Percentiles rank a stretch among this genome's conserved stretches.
phyloP scores from a whole-genome alignment of 106 monocot genomes.

The Acorus calamus region DNA sequence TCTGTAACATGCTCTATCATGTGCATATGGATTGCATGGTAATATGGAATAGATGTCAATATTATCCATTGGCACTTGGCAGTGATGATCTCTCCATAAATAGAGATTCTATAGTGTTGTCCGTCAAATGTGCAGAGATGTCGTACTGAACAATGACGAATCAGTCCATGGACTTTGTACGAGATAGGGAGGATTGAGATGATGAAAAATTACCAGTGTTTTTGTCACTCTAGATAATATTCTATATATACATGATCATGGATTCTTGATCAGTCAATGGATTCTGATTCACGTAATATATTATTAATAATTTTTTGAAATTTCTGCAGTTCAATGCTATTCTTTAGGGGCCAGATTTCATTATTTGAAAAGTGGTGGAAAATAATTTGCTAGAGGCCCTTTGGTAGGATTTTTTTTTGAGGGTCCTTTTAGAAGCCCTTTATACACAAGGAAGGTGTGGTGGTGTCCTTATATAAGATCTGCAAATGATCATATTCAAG shows the following conservation, averaged over 20 bases:
- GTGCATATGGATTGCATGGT: conserved; percentile 61
- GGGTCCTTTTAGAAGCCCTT: no score
- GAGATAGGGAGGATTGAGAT: conserved; percentile 29
- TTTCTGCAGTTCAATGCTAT: conserved; percentile 88
- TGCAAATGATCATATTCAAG: conserved; percentile 88
- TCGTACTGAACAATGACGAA: conserved; percentile 76
- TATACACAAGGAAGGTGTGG: conserved; percentile 78
- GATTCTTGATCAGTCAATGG: neutral
- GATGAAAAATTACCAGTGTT: neutral
- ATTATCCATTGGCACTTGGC: conserved; percentile 32
- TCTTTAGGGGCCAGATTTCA: conserved; percentile 93
- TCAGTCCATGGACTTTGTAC: conserved; percentile 54
- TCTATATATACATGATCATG: neutral
- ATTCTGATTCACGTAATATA: neutral
- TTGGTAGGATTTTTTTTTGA: conserved; percentile 26
- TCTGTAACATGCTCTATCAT: conserved; percentile 2
- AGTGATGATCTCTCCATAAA: conserved; percentile 47
- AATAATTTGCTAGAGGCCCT: conserved; percentile 84
- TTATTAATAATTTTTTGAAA: neutral
- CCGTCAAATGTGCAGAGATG: conserved; percentile 84
- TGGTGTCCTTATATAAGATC: conserved; percentile 70
- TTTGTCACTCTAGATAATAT: neutral
- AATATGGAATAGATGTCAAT: conserved; percentile 76
- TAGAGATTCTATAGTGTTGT: conserved; percentile 74
- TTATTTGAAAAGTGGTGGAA: conserved; percentile 82